Evolutionary conservation across 2,329 filamentous ascomycete species (phyloP).

Genomic region (Talaromyces sp.): DNA sequence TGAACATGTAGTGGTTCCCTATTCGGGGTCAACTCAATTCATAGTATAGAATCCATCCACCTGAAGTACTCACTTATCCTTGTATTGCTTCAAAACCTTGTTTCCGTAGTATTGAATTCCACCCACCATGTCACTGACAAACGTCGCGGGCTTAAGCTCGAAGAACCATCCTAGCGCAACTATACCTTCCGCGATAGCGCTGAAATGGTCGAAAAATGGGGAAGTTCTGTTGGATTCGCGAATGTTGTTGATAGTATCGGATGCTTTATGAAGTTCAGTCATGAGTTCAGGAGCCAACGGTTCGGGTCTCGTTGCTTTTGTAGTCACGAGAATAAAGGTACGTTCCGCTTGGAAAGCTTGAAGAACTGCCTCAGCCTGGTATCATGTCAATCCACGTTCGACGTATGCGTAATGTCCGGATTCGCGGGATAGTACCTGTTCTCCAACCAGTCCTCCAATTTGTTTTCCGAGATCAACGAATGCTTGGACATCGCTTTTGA

Average conservation of each 20-base stretch:
- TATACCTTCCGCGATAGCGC: constrained; percentile 85
- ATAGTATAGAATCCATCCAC: neutral
- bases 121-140: constrained; percentile 77
- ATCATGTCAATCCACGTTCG: constrained; percentile 21
- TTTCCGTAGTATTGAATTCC: constrained; percentile 94
- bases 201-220: constrained; percentile 75
- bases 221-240: constrained; percentile 78
- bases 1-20: constrained; percentile 79
- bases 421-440: constrained; percentile 63
- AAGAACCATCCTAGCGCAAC: constrained; percentile 89
- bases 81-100: constrained; percentile 85
- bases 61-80: constrained; percentile 63
- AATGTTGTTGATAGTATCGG: constrained; percentile 75
- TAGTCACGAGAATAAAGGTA: constrained; percentile 81
- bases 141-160: constrained; percentile 77
- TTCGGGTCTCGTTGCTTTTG: constrained; percentile 89
- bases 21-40: constrained; percentile 2
- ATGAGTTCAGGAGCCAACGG: constrained; percentile 71
- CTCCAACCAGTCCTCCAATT: constrained; percentile 72
- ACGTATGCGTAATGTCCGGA: neutral
- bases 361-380: constrained; percentile 55
- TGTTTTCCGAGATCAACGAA: constrained; percentile 77
- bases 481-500: constrained; percentile 69
- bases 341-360: constrained; percentile 79
- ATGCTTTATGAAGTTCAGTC: constrained; percentile 80